phyloP scores from a whole-genome alignment of 129 eudicot genomes.

The Oenanthe sinensis region DNA sequence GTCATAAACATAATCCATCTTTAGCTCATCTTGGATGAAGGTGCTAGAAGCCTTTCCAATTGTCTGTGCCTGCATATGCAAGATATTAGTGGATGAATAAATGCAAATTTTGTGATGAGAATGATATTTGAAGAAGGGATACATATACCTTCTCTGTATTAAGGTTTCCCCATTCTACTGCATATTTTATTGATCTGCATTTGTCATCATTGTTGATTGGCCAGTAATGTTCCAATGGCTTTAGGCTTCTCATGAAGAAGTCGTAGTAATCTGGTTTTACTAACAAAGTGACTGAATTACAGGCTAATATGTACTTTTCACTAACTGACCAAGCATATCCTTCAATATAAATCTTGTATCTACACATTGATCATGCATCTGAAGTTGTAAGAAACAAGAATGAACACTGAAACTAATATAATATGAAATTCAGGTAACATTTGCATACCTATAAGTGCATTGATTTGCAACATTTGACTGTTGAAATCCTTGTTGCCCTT shows the following conservation, averaged over 20 bases:
- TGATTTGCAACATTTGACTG: constrained; percentile 26
- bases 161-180: constrained; percentile 27
- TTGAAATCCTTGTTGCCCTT: constrained; percentile 22
- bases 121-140: background rate
- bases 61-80: constrained; percentile 19
- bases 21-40: constrained; percentile 21
- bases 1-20: constrained; percentile 27
- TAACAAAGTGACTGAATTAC: constrained; percentile 18
- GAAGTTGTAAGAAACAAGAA: background rate
- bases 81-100: background rate
- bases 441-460: constrained; percentile 22
- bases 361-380: constrained; percentile 5
- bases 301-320: constrained; percentile 27
- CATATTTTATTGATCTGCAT: constrained; percentile 27
- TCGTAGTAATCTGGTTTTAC: constrained; percentile 21
- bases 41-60: constrained; percentile 18
- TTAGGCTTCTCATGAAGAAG: constrained; percentile 24
- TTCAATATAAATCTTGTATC: constrained; percentile 29
- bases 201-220: constrained; percentile 16
- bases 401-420: background rate
- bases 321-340: constrained; percentile 39
- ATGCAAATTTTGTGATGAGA: background rate
- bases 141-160: constrained; percentile 18
- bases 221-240: constrained; percentile 28
- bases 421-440: background rate